A percentile compares a stretch with the other conserved stretches of the same genome.
Conservation (phyloP, 176 grass and related monocot species). For the Carex littledalei region DNA sequence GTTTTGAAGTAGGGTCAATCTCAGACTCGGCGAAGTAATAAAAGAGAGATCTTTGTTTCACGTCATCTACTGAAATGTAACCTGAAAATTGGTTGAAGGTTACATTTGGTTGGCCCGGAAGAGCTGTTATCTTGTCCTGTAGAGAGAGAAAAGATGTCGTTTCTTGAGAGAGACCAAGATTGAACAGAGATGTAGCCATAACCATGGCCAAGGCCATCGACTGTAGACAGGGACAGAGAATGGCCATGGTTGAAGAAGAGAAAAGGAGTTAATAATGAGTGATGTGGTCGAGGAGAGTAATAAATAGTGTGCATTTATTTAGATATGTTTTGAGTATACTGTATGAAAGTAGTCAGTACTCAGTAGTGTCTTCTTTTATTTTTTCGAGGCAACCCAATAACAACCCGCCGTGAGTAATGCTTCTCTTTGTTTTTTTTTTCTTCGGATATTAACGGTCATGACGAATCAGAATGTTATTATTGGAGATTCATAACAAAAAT, state of each 20-base stretch:
- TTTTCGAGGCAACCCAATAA: no score
- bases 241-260: neutral
- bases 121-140: slow-evolving; percentile 47
- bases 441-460: no score
- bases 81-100: slow-evolving; percentile 85
- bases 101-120: slow-evolving; percentile 76
- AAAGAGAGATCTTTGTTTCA: slow-evolving; percentile 62
- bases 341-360: no score
- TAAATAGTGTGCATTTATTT: neutral
- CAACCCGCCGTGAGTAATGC: no score
- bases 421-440: no score
- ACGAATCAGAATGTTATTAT: no score
- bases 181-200: neutral
- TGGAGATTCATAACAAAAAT: no score
- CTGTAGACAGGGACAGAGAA: neutral
- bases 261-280: neutral
- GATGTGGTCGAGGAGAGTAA: neutral
- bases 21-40: slow-evolving; percentile 95
- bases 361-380: no score
- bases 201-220: neutral
- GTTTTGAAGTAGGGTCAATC: slow-evolving; percentile 70
- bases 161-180: slow-evolving; percentile 3
- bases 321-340: neutral
- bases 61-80: slow-evolving; percentile 64
- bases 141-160: neutral